Evolutionary conservation across 768 basidiomycete genomes (phyloP), one percentile per base, ranked within the genome.

Genomic region (Cyclocybe aegerita): DNA sequence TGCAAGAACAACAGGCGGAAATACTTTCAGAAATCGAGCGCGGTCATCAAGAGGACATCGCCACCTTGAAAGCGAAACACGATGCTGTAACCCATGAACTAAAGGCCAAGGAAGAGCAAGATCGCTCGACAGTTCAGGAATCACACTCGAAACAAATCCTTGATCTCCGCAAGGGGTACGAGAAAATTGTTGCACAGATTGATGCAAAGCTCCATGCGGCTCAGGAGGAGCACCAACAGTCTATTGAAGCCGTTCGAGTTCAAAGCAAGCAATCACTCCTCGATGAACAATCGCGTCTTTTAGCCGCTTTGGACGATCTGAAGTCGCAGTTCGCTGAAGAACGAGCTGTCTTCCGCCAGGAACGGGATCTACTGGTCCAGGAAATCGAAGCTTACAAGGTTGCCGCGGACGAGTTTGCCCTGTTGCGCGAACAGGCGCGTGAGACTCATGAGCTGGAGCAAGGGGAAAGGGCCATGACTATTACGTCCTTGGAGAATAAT

Each of bases 321-420:
- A 71, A 79, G 50, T 62, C 59, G 29, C 71, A 74, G 39, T 80
- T 86, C 41, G 60, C 70, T 16, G 68, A 76, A 38, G 81, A 83
- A 46, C 70, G 74, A 12, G 75, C 76, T 51, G 61, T 62, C 10
- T 66, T 81, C 52, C 71, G 70, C 52, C 71, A 73, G 55, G 77
- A 83, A 46, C 74, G 74, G 23, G 76, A 81, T 16, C 48, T 70
- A 16, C 72, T 86, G 31, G 60, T 72, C 7, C 66, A 82, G 53
- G 85, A 92, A 62, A 66, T 90, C 10, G 81, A 85, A 57, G 71
- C 79, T 7, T 70, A 82, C 62, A 86, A 83, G 61, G 71, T 63
- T 37, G 74, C 77, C 8, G 70, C 76, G 4, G 72, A 77, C 49
- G 84, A 72, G 59, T 76, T 83, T 46, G 73, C 79, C 11, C 53